Conservation (phyloP, 176 grass and related monocot genomes). For the Oropetium thomaeum region DNA sequence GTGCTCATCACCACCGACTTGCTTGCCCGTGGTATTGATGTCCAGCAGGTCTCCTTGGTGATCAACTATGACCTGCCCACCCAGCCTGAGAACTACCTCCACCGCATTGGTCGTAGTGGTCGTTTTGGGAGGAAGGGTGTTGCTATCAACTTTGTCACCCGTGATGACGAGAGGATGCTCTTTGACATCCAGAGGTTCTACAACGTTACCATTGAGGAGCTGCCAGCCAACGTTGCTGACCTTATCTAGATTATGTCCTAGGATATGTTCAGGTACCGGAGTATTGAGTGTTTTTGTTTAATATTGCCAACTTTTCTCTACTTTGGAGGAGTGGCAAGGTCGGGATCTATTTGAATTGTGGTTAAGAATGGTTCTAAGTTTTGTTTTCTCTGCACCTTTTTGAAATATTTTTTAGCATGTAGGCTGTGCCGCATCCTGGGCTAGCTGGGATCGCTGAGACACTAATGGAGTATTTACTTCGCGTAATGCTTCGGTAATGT, state of each 20-base stretch:
- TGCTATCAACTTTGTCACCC: slow-evolving; percentile 77
- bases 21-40: slow-evolving; percentile 80
- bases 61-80: slow-evolving; percentile 80
- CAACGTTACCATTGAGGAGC: slow-evolving; percentile 64
- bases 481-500: neutral
- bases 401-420: slow-evolving; percentile 44
- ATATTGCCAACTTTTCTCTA: slow-evolving; percentile 43
- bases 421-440: slow-evolving; percentile 27
- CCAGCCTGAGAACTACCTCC: slow-evolving; percentile 80
- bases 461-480: slow-evolving; percentile 29
- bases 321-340: slow-evolving; percentile 43
- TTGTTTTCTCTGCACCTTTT: slow-evolving; percentile 10
- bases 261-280: slow-evolving; percentile 34
- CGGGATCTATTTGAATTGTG: slow-evolving; percentile 35
- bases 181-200: slow-evolving; percentile 78
- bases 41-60: slow-evolving; percentile 82
- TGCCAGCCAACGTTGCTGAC: slow-evolving; percentile 71
- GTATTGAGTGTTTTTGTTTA: slow-evolving; percentile 44
- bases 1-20: slow-evolving; percentile 83
- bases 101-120: slow-evolving; percentile 78
- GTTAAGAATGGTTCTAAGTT: slow-evolving; percentile 32
- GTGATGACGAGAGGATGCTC: slow-evolving; percentile 70
- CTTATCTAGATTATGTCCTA: slow-evolving; percentile 55
- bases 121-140: slow-evolving; percentile 81
- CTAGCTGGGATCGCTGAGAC: slow-evolving; percentile 27